Percentiles rank a stretch among this genome's conserved stretches.
phyloP scores from a whole-genome alignment of 352 stramenopile species.

The Phytopythium helicoides region DNA sequence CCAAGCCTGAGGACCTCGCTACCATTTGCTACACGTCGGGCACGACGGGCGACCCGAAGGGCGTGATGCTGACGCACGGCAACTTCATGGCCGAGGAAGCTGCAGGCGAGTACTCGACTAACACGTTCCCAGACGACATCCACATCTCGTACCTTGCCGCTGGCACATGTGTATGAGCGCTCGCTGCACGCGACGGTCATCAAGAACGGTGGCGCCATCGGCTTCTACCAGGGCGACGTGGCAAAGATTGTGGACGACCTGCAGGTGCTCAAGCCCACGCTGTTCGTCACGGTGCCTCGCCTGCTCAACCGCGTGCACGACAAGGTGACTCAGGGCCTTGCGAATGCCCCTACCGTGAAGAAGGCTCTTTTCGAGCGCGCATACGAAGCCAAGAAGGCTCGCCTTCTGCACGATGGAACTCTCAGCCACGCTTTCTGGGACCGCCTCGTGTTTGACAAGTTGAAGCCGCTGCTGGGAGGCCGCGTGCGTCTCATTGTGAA shows the following conservation, averaged over 20 bases:
- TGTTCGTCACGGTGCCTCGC: slow-evolving; percentile 90
- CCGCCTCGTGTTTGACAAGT: slow-evolving; percentile 94
- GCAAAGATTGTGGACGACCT: slow-evolving; percentile 90
- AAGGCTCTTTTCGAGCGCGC: slow-evolving; percentile 87
- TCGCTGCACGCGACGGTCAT: slow-evolving; percentile 52
- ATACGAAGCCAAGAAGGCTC: slow-evolving; percentile 67
- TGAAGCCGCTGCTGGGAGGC: slow-evolving; percentile 90
- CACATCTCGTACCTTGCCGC: slow-evolving; percentile 92
- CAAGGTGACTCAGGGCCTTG: slow-evolving; percentile 74
- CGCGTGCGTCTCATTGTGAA: slow-evolving; percentile 90
- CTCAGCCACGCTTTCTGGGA: slow-evolving; percentile 89
- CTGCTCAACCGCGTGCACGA: slow-evolving; percentile 95
- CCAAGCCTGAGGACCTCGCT: slow-evolving; percentile 69
- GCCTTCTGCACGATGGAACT: slow-evolving; percentile 32
- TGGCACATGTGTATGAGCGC: slow-evolving; percentile 95
- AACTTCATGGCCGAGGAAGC: slow-evolving; percentile 34
- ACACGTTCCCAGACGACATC: slow-evolving; percentile 14
- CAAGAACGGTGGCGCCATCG: slow-evolving; percentile 71
- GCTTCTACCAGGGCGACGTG: slow-evolving; percentile 90
- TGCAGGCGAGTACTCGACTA: slow-evolving; percentile 12
- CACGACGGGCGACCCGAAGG: slow-evolving; percentile 74
- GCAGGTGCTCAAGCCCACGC: slow-evolving; percentile 80
- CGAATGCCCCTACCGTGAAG: slow-evolving; percentile 72
- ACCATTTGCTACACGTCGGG: slow-evolving; percentile 91
- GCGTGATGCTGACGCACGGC: slow-evolving; percentile 58